Conservation (phyloP, 2,329 filamentous ascomycete genomes). For the Colletotrichum caudatum region DNA sequence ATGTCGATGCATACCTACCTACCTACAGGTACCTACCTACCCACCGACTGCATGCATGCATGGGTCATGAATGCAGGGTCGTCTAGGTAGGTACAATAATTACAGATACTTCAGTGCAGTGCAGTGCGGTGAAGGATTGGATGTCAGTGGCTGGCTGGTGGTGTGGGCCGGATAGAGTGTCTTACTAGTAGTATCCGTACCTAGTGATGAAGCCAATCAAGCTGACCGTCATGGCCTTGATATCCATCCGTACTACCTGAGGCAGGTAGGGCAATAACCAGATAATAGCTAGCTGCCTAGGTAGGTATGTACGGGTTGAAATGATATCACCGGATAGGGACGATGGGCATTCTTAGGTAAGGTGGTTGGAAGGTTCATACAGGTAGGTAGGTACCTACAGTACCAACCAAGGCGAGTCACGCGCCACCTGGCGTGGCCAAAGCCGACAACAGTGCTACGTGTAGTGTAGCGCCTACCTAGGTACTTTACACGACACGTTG, state of each 20-base stretch:
- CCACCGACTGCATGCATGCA: too few species aligned
- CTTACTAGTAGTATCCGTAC: neutral
- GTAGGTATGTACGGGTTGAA: too few species aligned
- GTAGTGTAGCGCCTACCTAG: neutral
- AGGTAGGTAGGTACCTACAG: too few species aligned
- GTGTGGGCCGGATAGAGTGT: too few species aligned
- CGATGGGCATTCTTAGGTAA: slow-evolving; percentile 7
- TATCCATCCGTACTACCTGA: too few species aligned
- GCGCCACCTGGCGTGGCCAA: slow-evolving; percentile 21
- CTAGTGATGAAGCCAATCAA: slow-evolving; percentile 1
- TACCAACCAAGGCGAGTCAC: slow-evolving; percentile 23
- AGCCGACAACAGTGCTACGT: too few species aligned
- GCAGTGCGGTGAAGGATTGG: slow-evolving; percentile 27
- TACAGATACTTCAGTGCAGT: too few species aligned
- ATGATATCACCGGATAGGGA: neutral
- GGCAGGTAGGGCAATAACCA: too few species aligned
- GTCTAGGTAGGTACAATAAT: neutral
- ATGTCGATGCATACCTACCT: neutral
- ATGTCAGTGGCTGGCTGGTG: slow-evolving; percentile 23
- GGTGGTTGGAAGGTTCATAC: too few species aligned
- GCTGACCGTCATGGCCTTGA: neutral
- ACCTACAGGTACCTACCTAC: too few species aligned
- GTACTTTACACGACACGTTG: neutral
- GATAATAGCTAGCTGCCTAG: too few species aligned
- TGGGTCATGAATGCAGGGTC: slow-evolving; percentile 34